phyloP scores from a whole-genome alignment of 192 early-diverging fungal genomes.

The Backusella liffmaniae region DNA sequence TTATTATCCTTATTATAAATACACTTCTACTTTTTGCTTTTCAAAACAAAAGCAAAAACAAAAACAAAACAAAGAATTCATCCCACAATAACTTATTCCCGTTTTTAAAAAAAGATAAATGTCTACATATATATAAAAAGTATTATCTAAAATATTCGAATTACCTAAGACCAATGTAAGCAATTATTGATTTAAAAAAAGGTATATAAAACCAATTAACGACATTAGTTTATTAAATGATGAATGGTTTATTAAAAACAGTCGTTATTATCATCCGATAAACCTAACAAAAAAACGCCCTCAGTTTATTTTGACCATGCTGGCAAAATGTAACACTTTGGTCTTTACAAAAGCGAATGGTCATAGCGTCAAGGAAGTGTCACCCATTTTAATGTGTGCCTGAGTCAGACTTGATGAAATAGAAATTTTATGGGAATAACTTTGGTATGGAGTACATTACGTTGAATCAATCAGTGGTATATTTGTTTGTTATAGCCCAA shows the following conservation, averaged over 20 bases:
- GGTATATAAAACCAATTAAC: neutral
- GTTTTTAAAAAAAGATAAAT: neutral
- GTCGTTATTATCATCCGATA: too few species aligned
- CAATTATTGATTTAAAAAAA: slow-evolving; percentile 19
- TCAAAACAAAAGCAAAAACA: neutral
- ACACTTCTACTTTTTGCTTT: neutral
- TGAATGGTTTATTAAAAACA: too few species aligned
- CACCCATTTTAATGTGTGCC: too few species aligned
- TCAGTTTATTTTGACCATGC: too few species aligned
- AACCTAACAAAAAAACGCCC: neutral
- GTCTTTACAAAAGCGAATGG: neutral
- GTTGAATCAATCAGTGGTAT: too few species aligned
- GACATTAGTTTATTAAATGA: too few species aligned
- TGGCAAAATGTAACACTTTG: neutral
- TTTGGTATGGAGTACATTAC: too few species aligned
- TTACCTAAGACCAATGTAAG: neutral
- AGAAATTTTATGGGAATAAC: too few species aligned
- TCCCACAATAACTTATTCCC: neutral
- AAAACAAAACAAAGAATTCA: neutral
- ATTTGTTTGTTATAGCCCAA: too few species aligned
- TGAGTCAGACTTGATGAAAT: too few species aligned
- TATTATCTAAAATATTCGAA: neutral
- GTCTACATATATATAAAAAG: neutral
- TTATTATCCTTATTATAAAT: neutral
- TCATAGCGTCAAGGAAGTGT: neutral